A percentile compares a stretch with the other conserved stretches of the same genome.
phyloP scores from a whole-genome alignment of 2,329 filamentous ascomycete genomes.

The Fusarium pilosicola region DNA sequence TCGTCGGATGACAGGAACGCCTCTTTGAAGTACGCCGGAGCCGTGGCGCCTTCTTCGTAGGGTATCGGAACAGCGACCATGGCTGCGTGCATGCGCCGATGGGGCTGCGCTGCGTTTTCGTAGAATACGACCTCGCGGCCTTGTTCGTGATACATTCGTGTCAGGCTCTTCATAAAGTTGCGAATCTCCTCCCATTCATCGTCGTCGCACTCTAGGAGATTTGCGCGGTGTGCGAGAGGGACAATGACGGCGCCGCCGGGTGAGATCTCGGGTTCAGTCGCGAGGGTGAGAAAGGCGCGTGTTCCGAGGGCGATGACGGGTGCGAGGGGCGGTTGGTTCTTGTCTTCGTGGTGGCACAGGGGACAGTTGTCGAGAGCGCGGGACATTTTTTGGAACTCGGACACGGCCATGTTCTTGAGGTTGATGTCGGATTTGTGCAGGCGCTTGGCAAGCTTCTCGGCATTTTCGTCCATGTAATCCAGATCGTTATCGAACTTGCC shows the following conservation, averaged over 20 bases:
- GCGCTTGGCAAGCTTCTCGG: slow-evolving; percentile 84
- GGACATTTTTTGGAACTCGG: slow-evolving; percentile 90
- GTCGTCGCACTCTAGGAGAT: slow-evolving; percentile 97
- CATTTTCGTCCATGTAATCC: slow-evolving; percentile 98
- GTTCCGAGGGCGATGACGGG: slow-evolving; percentile 89
- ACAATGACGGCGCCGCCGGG: slow-evolving; percentile 88
- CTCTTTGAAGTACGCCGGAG: slow-evolving; percentile 94
- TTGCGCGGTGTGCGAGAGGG: slow-evolving; percentile 85
- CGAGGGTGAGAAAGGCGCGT: slow-evolving; percentile 85
- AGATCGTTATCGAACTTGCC: slow-evolving; percentile 89
- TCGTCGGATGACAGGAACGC: slow-evolving; percentile 88
- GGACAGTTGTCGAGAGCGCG: slow-evolving; percentile 87
- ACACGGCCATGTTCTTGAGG: slow-evolving; percentile 86
- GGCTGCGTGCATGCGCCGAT: slow-evolving; percentile 83
- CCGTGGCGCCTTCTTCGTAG: slow-evolving; percentile 88
- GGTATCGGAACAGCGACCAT: slow-evolving; percentile 89
- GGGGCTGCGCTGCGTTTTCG: slow-evolving; percentile 89
- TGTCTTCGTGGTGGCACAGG: slow-evolving; percentile 91
- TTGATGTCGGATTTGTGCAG: slow-evolving; percentile 90
- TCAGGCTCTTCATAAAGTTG: slow-evolving; percentile 98
- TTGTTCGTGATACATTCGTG: slow-evolving; percentile 92
- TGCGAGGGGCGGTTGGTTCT: slow-evolving; percentile 77
- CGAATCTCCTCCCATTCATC: slow-evolving; percentile 99
- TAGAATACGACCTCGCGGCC: slow-evolving; percentile 95
- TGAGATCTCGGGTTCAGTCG: slow-evolving; percentile 88